Conservation (phyloP, 805 yeast genomes). For the Teunomyces barrocoloradensis region DNA sequence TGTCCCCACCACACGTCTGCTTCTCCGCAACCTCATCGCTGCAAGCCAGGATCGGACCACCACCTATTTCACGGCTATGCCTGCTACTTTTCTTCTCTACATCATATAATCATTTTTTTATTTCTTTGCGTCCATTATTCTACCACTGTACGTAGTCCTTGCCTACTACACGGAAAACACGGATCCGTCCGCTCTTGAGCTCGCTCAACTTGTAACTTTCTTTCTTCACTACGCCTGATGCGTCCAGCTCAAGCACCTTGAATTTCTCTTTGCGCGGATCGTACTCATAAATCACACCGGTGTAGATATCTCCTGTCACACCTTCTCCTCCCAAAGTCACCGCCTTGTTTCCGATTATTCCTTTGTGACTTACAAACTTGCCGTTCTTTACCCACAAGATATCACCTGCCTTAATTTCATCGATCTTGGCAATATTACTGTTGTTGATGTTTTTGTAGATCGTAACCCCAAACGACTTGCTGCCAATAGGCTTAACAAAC, state of each 20-base stretch:
- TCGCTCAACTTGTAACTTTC: slow-evolving; percentile 68
- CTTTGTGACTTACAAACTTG: slow-evolving; percentile 67
- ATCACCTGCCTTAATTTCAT: slow-evolving; percentile 80
- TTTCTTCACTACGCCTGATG: slow-evolving; percentile 50
- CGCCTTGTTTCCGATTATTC: slow-evolving; percentile 31
- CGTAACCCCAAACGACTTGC: slow-evolving; percentile 69
- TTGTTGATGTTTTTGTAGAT: slow-evolving; percentile 53
- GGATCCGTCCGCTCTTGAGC: slow-evolving; percentile 72
- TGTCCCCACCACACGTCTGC: not conserved
- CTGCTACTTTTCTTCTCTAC: not conserved
- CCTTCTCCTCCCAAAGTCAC: slow-evolving; percentile 57
- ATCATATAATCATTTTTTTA: not conserved
- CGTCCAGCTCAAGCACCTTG: slow-evolving; percentile 59
- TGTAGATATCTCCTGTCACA: slow-evolving; percentile 20
- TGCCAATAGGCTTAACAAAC: slow-evolving; percentile 59
- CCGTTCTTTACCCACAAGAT: slow-evolving; percentile 74
- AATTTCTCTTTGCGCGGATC: slow-evolving; percentile 72
- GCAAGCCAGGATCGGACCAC: not conserved
- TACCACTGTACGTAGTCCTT: slow-evolving; percentile 74
- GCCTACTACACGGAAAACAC: slow-evolving; percentile 77
- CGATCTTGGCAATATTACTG: slow-evolving; percentile 45
- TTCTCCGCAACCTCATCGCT: not conserved
- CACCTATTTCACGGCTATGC: not conserved
- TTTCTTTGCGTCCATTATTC: not conserved
- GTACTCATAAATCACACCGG: slow-evolving; percentile 66